Evolutionary conservation across 2,329 filamentous ascomycete species (phyloP), one percentile per base, ranked within the genome.

Genomic region (Drechslerella dactyloides): DNA sequence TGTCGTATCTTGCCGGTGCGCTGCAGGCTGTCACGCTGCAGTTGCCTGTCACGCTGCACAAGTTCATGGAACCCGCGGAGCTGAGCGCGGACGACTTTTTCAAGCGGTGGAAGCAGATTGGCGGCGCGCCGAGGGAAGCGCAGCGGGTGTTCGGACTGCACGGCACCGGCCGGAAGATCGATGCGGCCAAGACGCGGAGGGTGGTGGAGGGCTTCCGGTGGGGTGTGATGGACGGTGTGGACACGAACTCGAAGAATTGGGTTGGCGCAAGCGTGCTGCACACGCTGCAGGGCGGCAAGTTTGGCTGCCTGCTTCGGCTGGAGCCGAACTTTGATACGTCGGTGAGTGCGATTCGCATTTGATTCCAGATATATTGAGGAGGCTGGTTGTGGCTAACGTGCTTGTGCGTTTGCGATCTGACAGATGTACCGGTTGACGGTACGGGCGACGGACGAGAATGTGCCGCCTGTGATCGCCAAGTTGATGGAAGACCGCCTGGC

Each of bases 51-150:
- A 83, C 90, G 0, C 86, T 93, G 60, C 93, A 97, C 81, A 96
- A 97, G 79, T 99, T 96, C 78, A 97, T 97, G 92, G 93, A 97
- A 74, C 87, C 90, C 0, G 93, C 94, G 0, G 89, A 94, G 64
- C 83, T 99, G 42, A 86, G 86, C 5, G 87, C 89, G 0, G 94
- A 99, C 58, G 94, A 99, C 78, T 99, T 97, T 81, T 99, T 99
- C 85, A 97, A 96, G 83, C 85, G 96, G 57, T 99, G 94, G 94
- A 96, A 96, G 83, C 94, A 99, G 81, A 97, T 99, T 76, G 94
- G 94, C 11, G 91, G 90, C 3, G 86, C 87, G 1, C 89, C 93
- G 0, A 86, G 96, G 30, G 96, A 99, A 80, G 88, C 90, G 0
- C 94, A 99, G 79, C 85, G 85, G 53, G 91, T 97, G 33, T 96